These are phyloP conservation scores for Xylaria cubensis DNA, from an alignment of 495 filamentous ascomycete genomes.

Conservation along the genomic window DNA sequence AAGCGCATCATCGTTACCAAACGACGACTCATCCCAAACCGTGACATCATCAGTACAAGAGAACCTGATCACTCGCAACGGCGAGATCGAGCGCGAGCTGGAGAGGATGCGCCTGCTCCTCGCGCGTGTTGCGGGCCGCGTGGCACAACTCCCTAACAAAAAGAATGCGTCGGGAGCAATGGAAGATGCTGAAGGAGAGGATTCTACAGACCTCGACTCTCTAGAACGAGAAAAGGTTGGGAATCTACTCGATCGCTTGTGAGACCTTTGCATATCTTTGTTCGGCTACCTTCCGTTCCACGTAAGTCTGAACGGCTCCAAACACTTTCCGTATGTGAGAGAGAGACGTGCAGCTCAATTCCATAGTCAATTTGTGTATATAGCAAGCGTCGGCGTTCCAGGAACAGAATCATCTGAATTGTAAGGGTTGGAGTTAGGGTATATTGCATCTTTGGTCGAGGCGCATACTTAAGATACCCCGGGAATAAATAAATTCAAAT, in stretches of 20 bases:
- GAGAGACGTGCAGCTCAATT: not conserved
- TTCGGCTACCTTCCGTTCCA: not conserved
- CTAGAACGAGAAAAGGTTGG: conserved; percentile 52
- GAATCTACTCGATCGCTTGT: conserved; percentile 46
- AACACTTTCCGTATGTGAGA: not conserved
- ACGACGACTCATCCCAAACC: not conserved
- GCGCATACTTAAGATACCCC: not conserved
- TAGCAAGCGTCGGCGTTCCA: conserved; percentile 14
- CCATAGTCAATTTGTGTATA: not conserved
- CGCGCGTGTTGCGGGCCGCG: conserved; percentile 69
- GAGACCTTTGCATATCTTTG: not conserved
- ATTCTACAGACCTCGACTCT: conserved; percentile 40
- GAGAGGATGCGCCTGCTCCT: conserved; percentile 78
- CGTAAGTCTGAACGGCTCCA: not conserved
- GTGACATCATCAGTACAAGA: conserved; percentile 64
- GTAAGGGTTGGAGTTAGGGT: not conserved
- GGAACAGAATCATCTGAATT: not conserved
- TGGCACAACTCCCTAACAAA: conserved; percentile 47
- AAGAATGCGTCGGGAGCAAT: not conserved
- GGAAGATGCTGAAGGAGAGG: conserved; percentile 29
- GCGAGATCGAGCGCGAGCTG: conserved; percentile 74
- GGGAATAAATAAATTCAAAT: not conserved
- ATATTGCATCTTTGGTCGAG: not conserved
- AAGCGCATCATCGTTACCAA: conserved; percentile 6
- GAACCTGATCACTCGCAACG: conserved; percentile 77